These are phyloP conservation scores for Fusarium veterinarium DNA, from an alignment of 2,329 filamentous ascomycete species.

Conservation along the genomic window DNA sequence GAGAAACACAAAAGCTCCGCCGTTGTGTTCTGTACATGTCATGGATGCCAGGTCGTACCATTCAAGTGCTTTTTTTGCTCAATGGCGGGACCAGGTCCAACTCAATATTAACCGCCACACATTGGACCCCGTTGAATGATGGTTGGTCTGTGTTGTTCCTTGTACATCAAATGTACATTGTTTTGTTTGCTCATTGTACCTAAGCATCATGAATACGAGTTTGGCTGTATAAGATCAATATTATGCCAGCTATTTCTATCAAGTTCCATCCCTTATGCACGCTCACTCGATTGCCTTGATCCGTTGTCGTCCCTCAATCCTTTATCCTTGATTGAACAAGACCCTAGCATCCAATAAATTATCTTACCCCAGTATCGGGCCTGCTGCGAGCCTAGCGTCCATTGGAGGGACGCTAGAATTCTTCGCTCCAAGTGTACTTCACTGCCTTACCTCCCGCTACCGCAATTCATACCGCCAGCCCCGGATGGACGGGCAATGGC, in stretches of 20 bases:
- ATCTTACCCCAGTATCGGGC: slow-evolving; percentile 29
- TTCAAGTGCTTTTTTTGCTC: slow-evolving; percentile 13
- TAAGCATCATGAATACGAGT: not conserved
- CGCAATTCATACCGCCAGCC: slow-evolving; percentile 17
- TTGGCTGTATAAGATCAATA: slow-evolving; percentile 1
- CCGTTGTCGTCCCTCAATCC: slow-evolving; percentile 1
- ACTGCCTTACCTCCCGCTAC: not conserved
- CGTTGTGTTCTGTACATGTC: slow-evolving; percentile 10
- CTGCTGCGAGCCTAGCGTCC: slow-evolving; percentile 17
- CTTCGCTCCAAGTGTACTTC: slow-evolving; percentile 11
- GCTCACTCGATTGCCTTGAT: not conserved
- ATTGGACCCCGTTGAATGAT: slow-evolving; percentile 37
- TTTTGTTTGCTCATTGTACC: not conserved
- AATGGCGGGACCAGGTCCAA: slow-evolving; percentile 25
- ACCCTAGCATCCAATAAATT: slow-evolving; percentile 18
- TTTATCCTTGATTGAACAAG: slow-evolving; percentile 16
- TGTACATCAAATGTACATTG: slow-evolving; percentile 7
- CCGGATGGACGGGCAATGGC: slow-evolving; percentile 23
- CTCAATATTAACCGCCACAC: slow-evolving; percentile 37
- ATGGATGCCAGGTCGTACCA: slow-evolving; percentile 16
- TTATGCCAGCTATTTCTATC: not conserved
- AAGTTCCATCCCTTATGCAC: slow-evolving; percentile 1
- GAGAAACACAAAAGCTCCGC: slow-evolving; percentile 16
- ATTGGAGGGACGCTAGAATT: slow-evolving; percentile 25
- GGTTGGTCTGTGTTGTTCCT: slow-evolving; percentile 34